phyloP scores from a whole-genome alignment of 805 yeast species.

The Wickerhamomyces subpelliculosus region DNA sequence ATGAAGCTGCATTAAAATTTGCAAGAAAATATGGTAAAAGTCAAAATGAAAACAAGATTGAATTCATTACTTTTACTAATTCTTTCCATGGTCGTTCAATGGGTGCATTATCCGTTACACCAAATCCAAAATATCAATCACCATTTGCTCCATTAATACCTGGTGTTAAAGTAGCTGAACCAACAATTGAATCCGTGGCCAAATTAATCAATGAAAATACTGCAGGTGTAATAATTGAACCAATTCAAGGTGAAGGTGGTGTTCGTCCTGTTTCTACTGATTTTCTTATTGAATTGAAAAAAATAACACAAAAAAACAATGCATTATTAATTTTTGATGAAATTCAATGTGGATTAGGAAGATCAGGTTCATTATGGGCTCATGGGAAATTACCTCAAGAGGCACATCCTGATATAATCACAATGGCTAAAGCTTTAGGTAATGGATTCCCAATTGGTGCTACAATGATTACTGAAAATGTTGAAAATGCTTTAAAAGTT shows the following conservation, averaged over 20 bases:
- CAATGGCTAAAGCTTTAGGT: conserved; percentile 94
- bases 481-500: conserved; percentile 64
- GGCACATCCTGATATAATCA: conserved; percentile 91
- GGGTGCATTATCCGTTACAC: conserved; percentile 90
- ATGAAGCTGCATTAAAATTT: conserved; percentile 72
- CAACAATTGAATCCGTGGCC: conserved; percentile 55
- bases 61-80: conserved; percentile 78
- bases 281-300: conserved; percentile 59
- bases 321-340: conserved; percentile 87
- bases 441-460: conserved; percentile 97
- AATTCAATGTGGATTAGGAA: conserved; percentile 94
- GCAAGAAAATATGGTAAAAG: conserved; percentile 74
- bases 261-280: conserved; percentile 59
- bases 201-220: conserved; percentile 32
- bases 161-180: conserved; percentile 65
- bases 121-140: conserved; percentile 85
- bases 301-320: conserved; percentile 59
- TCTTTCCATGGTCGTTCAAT: conserved; percentile 94
- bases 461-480: conserved; percentile 74
- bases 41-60: conserved; percentile 49
- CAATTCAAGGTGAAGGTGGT: conserved; percentile 98
- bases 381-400: conserved; percentile 66
- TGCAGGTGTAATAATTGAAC: conserved; percentile 93
- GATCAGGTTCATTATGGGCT: conserved; percentile 92
- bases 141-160: conserved; percentile 94